A percentile compares a stretch with the other conserved stretches of the same genome.
Evolutionary conservation across 1,284 basidiomycete species (phyloP).

Genomic region (Papiliotrema fonsecae): DNA sequence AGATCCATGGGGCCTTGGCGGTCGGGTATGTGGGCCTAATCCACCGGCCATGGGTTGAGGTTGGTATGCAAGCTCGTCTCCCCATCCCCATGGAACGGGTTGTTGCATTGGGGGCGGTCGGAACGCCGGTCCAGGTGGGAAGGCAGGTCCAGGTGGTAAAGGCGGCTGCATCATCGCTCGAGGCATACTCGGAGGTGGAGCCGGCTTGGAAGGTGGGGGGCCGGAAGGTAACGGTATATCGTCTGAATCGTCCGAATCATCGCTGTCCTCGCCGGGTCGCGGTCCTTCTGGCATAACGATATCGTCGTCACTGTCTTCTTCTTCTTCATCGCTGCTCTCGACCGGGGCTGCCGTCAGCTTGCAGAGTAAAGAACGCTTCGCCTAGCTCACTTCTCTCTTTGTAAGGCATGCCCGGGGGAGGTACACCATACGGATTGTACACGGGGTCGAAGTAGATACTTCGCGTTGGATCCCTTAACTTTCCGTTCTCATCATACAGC

Average conservation of each 20-base stretch:
- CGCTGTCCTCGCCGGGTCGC: constrained; percentile 54
- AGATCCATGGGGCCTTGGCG: constrained; percentile 6
- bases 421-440: constrained; percentile 91
- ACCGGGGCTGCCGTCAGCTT: constrained; percentile 5
- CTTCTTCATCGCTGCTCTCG: constrained; percentile 34
- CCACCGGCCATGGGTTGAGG: constrained; percentile 3
- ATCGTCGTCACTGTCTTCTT: constrained; percentile 54
- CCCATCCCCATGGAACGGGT: not conserved
- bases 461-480: constrained; percentile 76
- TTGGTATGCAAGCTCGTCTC: not conserved
- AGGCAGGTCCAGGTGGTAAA: not conserved
- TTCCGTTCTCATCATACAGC: constrained; percentile 71
- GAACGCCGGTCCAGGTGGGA: not conserved
- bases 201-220: constrained; percentile 39
- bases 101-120: not conserved
- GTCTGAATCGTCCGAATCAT: constrained; percentile 45
- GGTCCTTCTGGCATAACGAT: constrained; percentile 81
- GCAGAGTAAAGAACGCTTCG: too few relatives aligned
- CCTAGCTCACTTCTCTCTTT: constrained; percentile 69
- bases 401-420: constrained; percentile 95
- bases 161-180: not conserved
- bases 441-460: constrained; percentile 89
- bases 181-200: constrained; percentile 6
- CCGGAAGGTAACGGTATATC: constrained; percentile 50
- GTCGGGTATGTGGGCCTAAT: constrained; percentile 9